Evolutionary conservation across 768 basidiomycete species (phyloP), one percentile per base, ranked within the genome.

Genomic region (Filobasidium wieringae): DNA sequence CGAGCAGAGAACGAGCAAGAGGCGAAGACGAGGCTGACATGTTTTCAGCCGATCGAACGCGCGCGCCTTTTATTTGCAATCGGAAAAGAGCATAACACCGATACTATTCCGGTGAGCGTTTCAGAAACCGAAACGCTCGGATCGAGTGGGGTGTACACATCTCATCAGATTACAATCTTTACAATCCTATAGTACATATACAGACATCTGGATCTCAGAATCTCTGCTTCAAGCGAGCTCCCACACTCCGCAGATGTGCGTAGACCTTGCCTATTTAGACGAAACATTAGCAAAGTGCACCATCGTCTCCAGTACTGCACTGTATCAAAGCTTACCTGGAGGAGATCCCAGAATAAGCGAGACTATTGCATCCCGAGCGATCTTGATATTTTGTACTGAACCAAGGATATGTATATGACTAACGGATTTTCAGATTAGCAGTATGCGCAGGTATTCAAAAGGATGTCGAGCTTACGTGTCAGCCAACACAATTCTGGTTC

Each of bases 361-460:
- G 27, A 95, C 92, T 61, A 99, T 84, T 6, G 95, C 91, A 73
- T 96, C 93, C 57, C 92, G 81, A 0, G 95, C 95, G 58, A 97
- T 82, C 75, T 93, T 95, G 79, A 99, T 97, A 69, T 95, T 95
- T 78, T 92, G 88, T 77, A 95, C 96, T 15, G 92, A 93, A 24
- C 95, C 95, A 74, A 99, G 84, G 65, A 99, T 96, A 66, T 96
- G 92, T 36, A 99, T 95, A 81, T 95, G 92, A 29, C 92, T 95
- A 67, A 6, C n/a, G 60, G n/a, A n/a, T n/a, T n/a, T n/a, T n/a
- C n/a, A n/a, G 34, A 37, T 33, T 31, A 37, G 12, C 37, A 39
- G 37, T 39, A 12, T n/a, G n/a, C n/a, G n/a, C n/a, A n/a, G n/a
- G n/a, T n/a, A n/a, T n/a, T n/a, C n/a, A n/a, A n/a, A 17, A 30